Conservation (phyloP, 2,329 filamentous ascomycete species). For the Colletotrichum sp. region DNA sequence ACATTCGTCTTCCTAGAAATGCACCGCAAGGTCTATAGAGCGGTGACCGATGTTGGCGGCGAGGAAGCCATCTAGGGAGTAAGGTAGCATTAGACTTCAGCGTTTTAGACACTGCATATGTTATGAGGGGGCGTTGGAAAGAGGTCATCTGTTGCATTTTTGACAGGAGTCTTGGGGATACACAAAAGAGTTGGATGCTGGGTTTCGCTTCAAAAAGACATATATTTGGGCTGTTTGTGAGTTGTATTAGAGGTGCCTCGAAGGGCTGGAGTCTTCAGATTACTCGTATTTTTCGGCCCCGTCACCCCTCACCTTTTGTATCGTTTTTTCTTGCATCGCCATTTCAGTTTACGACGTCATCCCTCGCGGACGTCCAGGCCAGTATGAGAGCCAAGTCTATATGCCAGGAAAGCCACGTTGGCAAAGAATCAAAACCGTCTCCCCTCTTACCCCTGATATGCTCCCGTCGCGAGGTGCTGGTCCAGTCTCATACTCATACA, state of each 20-base stretch:
- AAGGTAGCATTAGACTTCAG: not conserved
- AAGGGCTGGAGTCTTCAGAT: not conserved
- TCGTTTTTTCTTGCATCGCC: not conserved
- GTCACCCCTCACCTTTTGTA: not conserved
- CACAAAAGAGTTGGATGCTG: not conserved
- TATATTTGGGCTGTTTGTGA: not conserved
- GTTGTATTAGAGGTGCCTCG: not conserved
- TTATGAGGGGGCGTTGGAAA: slow-evolving; percentile 11
- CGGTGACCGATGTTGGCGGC: slow-evolving; percentile 49
- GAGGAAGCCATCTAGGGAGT: slow-evolving; percentile 18
- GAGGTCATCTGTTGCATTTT: slow-evolving; percentile 16
- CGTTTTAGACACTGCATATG: slow-evolving; percentile 11
- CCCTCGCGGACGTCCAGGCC: not conserved
- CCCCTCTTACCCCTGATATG: not conserved
- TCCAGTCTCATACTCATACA: not conserved
- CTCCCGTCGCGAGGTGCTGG: not conserved
- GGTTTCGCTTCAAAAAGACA: not conserved
- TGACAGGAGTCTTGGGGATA: slow-evolving; percentile 12
- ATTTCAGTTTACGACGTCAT: not conserved
- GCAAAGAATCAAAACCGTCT: not conserved
- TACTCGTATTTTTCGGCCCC: not conserved
- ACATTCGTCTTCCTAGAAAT: slow-evolving; percentile 88
- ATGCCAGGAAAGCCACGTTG: not conserved
- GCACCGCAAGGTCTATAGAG: slow-evolving; percentile 79
- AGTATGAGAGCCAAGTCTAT: not conserved